Conservation (phyloP, 1,284 basidiomycete genomes). For the Melampsora americana region DNA sequence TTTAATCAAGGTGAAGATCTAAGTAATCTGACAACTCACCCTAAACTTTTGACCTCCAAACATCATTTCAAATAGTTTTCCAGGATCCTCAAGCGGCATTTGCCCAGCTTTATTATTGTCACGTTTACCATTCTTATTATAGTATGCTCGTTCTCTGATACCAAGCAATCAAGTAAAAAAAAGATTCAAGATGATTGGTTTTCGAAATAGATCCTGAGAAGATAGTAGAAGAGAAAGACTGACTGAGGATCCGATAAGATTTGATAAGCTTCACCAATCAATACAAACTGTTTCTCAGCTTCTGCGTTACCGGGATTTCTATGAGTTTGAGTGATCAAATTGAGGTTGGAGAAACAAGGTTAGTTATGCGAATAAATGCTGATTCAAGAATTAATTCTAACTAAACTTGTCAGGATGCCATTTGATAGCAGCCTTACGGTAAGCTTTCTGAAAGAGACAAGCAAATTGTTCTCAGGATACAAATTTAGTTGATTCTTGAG, state of each 20-base stretch:
- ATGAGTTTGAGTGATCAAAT: not conserved
- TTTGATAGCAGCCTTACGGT: conserved; percentile 54
- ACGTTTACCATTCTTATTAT: conserved; percentile 55
- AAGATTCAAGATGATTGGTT: not conserved
- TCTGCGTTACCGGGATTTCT: conserved; percentile 41
- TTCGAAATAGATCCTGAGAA: not conserved
- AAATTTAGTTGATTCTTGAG: not conserved
- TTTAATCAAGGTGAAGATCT: too few relatives aligned
- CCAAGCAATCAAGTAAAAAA: not conserved
- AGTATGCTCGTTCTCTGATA: conserved; percentile 52
- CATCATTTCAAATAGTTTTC: conserved; percentile 51
- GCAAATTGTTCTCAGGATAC: not conserved
- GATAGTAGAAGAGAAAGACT: conserved; percentile 9
- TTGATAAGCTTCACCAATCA: conserved; percentile 44
- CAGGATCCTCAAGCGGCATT: conserved; percentile 40
- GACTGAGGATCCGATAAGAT: conserved; percentile 43
- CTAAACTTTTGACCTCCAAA: conserved; percentile 51
- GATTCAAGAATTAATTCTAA: not conserved
- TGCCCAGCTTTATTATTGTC: conserved; percentile 36
- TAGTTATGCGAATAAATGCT: not conserved
- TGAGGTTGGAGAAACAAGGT: not conserved
- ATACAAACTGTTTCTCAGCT: conserved; percentile 40
- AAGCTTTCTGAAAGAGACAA: conserved; percentile 49
- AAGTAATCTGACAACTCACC: not conserved
- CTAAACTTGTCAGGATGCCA: conserved; percentile 52